Conservation (phyloP, 805 yeast species). For the Kuraishia piskuri region DNA sequence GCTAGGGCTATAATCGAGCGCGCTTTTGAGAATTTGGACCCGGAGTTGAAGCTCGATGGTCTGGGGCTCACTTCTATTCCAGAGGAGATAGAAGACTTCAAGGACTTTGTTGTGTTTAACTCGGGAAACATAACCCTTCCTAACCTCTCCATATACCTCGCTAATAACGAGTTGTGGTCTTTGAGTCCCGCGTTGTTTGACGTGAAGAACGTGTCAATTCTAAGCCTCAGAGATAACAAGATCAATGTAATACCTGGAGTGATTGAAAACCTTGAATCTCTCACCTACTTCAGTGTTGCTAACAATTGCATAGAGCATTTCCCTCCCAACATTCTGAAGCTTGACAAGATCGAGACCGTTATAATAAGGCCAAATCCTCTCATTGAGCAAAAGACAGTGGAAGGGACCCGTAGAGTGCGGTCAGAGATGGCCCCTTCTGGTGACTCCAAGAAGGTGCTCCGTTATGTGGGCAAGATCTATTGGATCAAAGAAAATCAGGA, state of each 20-base stretch:
- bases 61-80: conserved; percentile 42
- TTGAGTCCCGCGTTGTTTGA: conserved; percentile 44
- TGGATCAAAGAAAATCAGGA: conserved; percentile 19
- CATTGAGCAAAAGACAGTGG: conserved; percentile 15
- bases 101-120: conserved; percentile 41
- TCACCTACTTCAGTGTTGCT: conserved; percentile 44
- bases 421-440: too few relatives aligned
- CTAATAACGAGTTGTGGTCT: conserved; percentile 37
- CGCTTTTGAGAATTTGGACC: conserved; percentile 38
- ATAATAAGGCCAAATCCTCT: conserved; percentile 50
- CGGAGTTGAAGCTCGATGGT: conserved; percentile 38
- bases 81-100: conserved; percentile 48
- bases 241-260: conserved; percentile 37
- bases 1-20: conserved; percentile 34
- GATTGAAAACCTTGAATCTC: conserved; percentile 29
- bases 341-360: conserved; percentile 33
- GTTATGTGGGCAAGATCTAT: conserved; percentile 17
- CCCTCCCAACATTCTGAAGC: conserved; percentile 44
- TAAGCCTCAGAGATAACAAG: conserved; percentile 43
- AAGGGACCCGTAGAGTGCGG: not conserved
- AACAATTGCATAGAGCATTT: conserved; percentile 40
- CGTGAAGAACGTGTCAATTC: conserved; percentile 38
- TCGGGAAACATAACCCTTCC: conserved; percentile 24
- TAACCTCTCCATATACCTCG: conserved; percentile 37
- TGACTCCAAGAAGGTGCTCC: conserved; percentile 8